Conservation (phyloP, 106 monocot genomes). For the Hemerocallis citrina region DNA sequence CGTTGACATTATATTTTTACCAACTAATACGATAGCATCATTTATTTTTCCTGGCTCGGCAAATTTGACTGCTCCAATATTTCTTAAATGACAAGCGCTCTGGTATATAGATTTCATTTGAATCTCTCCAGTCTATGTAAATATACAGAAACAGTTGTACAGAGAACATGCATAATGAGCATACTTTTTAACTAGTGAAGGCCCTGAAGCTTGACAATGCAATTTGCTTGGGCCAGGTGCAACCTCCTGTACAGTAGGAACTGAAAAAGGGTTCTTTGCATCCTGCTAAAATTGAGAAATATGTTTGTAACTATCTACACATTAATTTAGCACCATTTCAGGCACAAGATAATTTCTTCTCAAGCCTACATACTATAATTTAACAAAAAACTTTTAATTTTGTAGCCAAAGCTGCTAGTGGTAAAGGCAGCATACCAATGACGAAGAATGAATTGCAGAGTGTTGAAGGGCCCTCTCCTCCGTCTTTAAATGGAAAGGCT, state of each 20-base stretch:
- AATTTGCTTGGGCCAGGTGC: conserved; percentile 5
- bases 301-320: background rate
- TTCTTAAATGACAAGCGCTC: too few relatives aligned
- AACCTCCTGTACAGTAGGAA: conserved; percentile 10
- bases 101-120: too few relatives aligned
- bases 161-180: conserved; percentile 4
- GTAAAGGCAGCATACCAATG: conserved; percentile 9
- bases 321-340: too few relatives aligned
- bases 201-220: conserved; percentile 5
- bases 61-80: too few relatives aligned
- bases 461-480: conserved; percentile 38
- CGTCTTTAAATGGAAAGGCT: conserved; percentile 66
- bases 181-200: conserved; percentile 24
- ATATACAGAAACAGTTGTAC: background rate
- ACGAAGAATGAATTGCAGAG: conserved; percentile 7
- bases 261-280: conserved; percentile 1
- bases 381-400: too few relatives aligned
- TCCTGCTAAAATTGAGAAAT: conserved; percentile 18
- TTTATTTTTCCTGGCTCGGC: too few relatives aligned
- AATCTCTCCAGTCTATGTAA: background rate
- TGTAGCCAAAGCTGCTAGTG: background rate
- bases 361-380: too few relatives aligned
- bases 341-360: too few relatives aligned
- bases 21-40: too few relatives aligned
- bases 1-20: too few relatives aligned